These are phyloP conservation scores for Massariosphaeria phaeospora DNA, from an alignment of 495 filamentous ascomycete genomes.

Conservation along the genomic window DNA sequence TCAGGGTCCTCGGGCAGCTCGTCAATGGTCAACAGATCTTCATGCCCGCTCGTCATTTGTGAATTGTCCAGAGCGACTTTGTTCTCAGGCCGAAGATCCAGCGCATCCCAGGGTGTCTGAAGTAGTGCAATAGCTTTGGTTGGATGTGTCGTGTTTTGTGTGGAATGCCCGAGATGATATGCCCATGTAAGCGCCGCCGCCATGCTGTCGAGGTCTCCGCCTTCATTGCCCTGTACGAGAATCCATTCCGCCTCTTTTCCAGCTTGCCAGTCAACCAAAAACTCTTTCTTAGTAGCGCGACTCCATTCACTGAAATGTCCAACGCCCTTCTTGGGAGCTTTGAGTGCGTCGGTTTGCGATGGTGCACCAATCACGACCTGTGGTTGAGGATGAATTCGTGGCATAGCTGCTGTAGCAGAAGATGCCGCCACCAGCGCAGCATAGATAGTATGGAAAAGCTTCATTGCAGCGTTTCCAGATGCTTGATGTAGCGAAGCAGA, in stretches of 20 bases:
- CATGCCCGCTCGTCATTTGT: constrained; percentile 29
- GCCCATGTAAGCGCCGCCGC: constrained; percentile 32
- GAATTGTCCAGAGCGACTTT: constrained; percentile 31
- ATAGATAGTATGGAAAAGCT: too few relatives aligned
- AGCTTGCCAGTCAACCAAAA: constrained; percentile 33
- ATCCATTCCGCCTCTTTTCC: constrained; percentile 28
- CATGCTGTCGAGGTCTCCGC: constrained; percentile 32
- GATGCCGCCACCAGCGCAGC: too few relatives aligned
- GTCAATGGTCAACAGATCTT: constrained; percentile 31
- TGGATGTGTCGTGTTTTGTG: constrained; percentile 25
- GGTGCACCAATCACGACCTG: too few relatives aligned
- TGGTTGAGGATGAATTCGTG: too few relatives aligned
- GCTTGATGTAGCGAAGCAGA: too few relatives aligned
- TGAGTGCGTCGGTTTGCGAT: too few relatives aligned
- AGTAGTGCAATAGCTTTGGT: constrained; percentile 34
- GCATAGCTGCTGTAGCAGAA: too few relatives aligned
- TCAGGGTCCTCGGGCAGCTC: constrained; percentile 34
- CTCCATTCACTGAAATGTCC: constrained; percentile 36
- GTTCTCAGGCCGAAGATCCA: constrained; percentile 35
- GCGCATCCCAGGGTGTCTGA: constrained; percentile 27
- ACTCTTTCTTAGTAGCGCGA: constrained; percentile 31
- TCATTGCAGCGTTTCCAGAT: too few relatives aligned
- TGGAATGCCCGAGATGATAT: constrained; percentile 33
- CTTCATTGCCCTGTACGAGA: constrained; percentile 33
- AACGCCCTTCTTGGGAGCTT: constrained; percentile 13